Base-by-base conservation (phyloP, 1,139 yeast species). In the Suhomyces terraborum region DNA sequence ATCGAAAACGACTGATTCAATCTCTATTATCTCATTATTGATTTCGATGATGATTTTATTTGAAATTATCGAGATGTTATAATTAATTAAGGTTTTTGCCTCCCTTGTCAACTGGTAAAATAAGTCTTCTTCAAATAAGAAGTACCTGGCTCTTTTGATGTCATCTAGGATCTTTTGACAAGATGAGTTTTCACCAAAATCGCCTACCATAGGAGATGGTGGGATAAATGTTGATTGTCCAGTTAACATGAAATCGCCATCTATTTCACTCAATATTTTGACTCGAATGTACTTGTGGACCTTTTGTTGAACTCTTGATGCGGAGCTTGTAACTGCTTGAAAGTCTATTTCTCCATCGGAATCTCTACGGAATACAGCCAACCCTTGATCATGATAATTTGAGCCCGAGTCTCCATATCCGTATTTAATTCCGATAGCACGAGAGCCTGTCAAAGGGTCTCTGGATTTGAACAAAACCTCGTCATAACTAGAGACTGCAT, bases 331-430 rank as follows among this genome's bases (percentile, higher is more conserved):
- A 28, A 41, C 14, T 1, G 77, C 73, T 28, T 58, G 55, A 46
- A 73, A 71, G 1, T 59, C 40, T 9, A 71, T 57, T 17, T 58
- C 65, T 0, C 77, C 77, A 1, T 62, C 54, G n/a, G 43, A 47
- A 13, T 54, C 64, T 44, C 68, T 66, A 49, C 80, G 65, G 44
- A 88, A 65, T 1, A 84, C 62, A 0, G 95, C 96, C 32, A 83
- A 66, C 1, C 97, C 97, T 48, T 78, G 76, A 51, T 88, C 94
- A 40, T 66, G 65, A 48, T 60, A 71, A 25, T 73, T 77, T 1
- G 96, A 87, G 0, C 98, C 98, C 0, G 95, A 82, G 59, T 89
- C 97, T 8, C 86, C 93, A 62, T 80, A 93, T 0, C 98, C 98
- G 57, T 86, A 91, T 54, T 87, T 88, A 26, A 91, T 84, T 1